Evolutionary conservation across 495 filamentous ascomycete species (phyloP), one percentile per base, ranked within the genome.

Genomic region (Penicillium salamii): DNA sequence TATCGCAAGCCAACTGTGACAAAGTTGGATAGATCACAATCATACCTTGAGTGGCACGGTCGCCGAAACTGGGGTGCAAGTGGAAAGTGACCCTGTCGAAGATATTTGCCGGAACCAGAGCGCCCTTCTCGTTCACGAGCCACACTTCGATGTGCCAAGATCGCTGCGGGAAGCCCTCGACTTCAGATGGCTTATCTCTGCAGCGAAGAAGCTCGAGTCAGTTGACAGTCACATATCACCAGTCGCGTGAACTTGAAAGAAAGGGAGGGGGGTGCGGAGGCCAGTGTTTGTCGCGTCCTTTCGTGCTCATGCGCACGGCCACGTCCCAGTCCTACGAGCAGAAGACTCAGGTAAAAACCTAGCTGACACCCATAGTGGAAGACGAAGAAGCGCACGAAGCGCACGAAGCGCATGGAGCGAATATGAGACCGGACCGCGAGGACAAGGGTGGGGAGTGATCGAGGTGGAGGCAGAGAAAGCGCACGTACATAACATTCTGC

Each of bases 41-140:
- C 87, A 50, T 80, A 95, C 90, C 84, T 71, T 96, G 93, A 19
- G 76, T 81, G 19, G 88, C 69, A 17, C 78, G 84, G 46, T 87
- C 84, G 26, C 81, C 87, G 62, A 99, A 99, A 40, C 89, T 90
- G 13, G 95, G 93, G 66, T 99, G 95, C 18, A 99, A 79, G 51
- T 87, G 86, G 74, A 96, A 99, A 18, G 80, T 82, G 13, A 84
- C 95, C 74, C 91, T 96, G 61, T 91, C 89, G 72, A 97, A 97
- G 67, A 88, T 74, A 40, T 66, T 88, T 7, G 92, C 91, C 1
- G 87, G 82, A 23, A 91, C 77, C 59, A 89, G 76, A 35, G 82
- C 75, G 47, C 81, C 83, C 53, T 75, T 67, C 8, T 84, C 79
- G 49, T 83, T 79, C 49, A 84, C 42, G 29, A 86, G 70, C 57